Evolutionary conservation across 345 rosid genomes (phyloP).

Genomic region (Schrenkiella parvula): DNA sequence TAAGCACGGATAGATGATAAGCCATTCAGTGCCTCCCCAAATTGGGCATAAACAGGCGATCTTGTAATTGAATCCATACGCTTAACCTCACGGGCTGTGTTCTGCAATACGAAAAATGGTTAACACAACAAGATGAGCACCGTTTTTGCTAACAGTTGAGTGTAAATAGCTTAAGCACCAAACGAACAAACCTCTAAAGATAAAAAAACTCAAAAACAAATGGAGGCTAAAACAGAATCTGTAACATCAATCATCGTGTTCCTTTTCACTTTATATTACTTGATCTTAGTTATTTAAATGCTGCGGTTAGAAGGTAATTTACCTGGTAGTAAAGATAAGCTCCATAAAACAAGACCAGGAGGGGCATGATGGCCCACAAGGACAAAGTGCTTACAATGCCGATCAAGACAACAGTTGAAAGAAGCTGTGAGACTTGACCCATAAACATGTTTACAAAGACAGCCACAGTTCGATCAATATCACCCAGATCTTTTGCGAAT

Average conservation of each 20-base stretch:
- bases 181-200: background rate
- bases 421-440: conserved; percentile 81
- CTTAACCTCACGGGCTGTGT: conserved; percentile 98
- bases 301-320: background rate
- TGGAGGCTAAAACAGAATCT: background rate
- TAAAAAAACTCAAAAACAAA: background rate
- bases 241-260: background rate
- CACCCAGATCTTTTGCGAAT: conserved; percentile 97
- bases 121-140: background rate
- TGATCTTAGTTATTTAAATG: background rate
- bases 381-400: conserved; percentile 98
- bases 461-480: conserved; percentile 89
- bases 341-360: conserved; percentile 82
- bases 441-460: conserved; percentile 71
- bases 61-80: conserved; percentile 89
- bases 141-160: background rate
- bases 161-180: background rate
- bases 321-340: conserved; percentile 89
- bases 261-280: background rate
- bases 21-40: conserved; percentile 98
- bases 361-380: conserved; percentile 97
- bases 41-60: conserved; percentile 98
- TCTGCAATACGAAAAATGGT: conserved; percentile 34
- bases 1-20: conserved; percentile 91
- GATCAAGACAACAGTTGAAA: conserved; percentile 91